Conservation (phyloP, 163 green algal species). For the Chloromonas sp. region DNA sequence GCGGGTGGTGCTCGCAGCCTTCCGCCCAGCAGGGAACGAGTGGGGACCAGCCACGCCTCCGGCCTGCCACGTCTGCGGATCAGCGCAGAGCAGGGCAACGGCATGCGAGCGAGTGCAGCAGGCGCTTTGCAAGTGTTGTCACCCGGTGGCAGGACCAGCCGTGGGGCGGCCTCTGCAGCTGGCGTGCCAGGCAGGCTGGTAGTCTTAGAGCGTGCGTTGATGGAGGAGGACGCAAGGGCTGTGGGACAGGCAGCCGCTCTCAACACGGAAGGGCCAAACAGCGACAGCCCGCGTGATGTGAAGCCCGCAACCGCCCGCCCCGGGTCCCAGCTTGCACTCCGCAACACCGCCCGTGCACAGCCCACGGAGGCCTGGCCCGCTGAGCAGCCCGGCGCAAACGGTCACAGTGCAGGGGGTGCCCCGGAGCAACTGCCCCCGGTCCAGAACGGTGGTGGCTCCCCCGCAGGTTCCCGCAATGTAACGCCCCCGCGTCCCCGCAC, state of each 20-base stretch:
- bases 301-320: too few relatives aligned
- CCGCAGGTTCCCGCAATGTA: background rate
- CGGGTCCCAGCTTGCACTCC: too few relatives aligned
- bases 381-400: too few relatives aligned
- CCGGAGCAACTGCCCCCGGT: too few relatives aligned
- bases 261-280: too few relatives aligned
- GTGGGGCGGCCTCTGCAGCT: too few relatives aligned
- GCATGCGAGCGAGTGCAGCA: background rate
- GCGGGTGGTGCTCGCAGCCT: background rate
- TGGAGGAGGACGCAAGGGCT: background rate
- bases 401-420: too few relatives aligned
- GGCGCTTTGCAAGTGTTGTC: background rate
- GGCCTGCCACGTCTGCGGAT: background rate
- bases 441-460: background rate
- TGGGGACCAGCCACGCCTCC: background rate
- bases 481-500: background rate
- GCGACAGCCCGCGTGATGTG: too few relatives aligned
- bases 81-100: background rate
- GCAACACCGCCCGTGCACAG: too few relatives aligned
- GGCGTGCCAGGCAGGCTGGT: background rate
- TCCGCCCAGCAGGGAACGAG: background rate
- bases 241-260: background rate
- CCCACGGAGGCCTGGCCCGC: too few relatives aligned
- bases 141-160: background rate
- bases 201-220: background rate